These are phyloP conservation scores for Phyllosticta paracitricarpa DNA, from an alignment of 2,329 filamentous ascomycete species.

Conservation along the genomic window DNA sequence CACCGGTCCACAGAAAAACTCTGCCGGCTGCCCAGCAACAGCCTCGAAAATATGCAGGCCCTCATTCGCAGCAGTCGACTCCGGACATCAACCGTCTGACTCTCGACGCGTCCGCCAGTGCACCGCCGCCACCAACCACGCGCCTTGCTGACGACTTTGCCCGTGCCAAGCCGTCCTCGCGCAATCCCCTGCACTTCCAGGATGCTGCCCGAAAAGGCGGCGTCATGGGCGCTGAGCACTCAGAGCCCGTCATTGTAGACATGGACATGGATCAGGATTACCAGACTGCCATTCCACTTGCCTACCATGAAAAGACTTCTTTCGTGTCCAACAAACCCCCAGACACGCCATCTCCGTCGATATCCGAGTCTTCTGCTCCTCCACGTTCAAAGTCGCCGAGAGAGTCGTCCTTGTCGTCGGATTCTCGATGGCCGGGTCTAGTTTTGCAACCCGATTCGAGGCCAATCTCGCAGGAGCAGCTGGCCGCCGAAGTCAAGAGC, in stretches of 20 bases:
- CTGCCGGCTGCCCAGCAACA: not conserved
- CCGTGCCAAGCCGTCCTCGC: not conserved
- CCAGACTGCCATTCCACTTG: not conserved
- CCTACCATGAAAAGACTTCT: not conserved
- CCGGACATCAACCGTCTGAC: conserved; percentile 22
- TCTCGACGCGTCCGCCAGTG: conserved; percentile 10
- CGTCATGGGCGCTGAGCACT: not conserved
- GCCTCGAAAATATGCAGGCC: conserved; percentile 13
- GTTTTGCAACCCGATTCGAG: conserved; percentile 52
- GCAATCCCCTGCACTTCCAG: not conserved
- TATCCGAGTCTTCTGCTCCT: not conserved
- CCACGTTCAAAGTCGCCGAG: conserved; percentile 15
- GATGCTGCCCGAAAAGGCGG: conserved; percentile 11
- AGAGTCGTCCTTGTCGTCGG: conserved; percentile 25
- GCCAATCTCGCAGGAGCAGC: conserved; percentile 65
- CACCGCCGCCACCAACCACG: not conserved
- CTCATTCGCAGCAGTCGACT: conserved; percentile 18
- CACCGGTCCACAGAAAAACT: not conserved
- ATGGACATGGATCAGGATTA: conserved; percentile 2
- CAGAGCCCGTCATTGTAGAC: conserved; percentile 2
- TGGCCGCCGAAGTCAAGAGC: conserved; percentile 70
- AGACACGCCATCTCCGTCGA: not conserved
- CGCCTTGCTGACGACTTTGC: not conserved
- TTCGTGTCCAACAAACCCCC: not conserved
- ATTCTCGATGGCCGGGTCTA: conserved; percentile 30